Percentiles rank a stretch among this genome's conserved stretches.
Evolutionary conservation across 1,139 yeast genomes (phyloP).

Genomic region (Geotrichum bryndzae): DNA sequence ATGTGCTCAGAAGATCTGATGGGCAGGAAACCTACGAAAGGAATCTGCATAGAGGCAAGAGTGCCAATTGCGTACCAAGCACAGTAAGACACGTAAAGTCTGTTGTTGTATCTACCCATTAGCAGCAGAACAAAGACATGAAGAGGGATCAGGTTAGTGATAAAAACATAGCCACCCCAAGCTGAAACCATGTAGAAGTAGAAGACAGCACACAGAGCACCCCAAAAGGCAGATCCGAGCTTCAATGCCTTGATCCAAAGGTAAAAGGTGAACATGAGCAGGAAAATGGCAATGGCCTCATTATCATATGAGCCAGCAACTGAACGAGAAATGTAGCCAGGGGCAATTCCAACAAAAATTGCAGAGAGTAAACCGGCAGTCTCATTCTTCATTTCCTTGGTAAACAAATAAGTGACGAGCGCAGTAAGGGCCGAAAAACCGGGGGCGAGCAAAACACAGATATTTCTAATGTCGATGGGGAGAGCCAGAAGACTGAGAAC

Average conservation of each 20-base stretch:
- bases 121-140: constrained; percentile 84
- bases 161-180: constrained; percentile 99
- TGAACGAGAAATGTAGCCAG: constrained; percentile 96
- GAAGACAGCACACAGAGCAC: constrained; percentile 74
- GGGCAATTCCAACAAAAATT: constrained; percentile 93
- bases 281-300: constrained; percentile 96
- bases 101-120: constrained; percentile 90
- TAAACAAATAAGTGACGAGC: constrained; percentile 80
- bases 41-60: constrained; percentile 96
- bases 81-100: constrained; percentile 82
- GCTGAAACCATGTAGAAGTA: constrained; percentile 99
- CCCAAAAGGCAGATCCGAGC: constrained; percentile 82
- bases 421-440: constrained; percentile 95
- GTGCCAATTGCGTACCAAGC: constrained; percentile 98
- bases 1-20: constrained; percentile 96
- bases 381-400: constrained; percentile 83
- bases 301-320: constrained; percentile 99
- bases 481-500: constrained; percentile 56
- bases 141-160: constrained; percentile 93
- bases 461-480: constrained; percentile 90
- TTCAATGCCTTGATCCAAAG: constrained; percentile 94
- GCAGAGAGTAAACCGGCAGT: constrained; percentile 92
- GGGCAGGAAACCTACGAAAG: constrained; percentile 96
- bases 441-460: constrained; percentile 94
- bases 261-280: constrained; percentile 91